Evolutionary conservation across 371 early-diverging fungal species (phyloP).

Genomic region (Zychaea mexicana): DNA sequence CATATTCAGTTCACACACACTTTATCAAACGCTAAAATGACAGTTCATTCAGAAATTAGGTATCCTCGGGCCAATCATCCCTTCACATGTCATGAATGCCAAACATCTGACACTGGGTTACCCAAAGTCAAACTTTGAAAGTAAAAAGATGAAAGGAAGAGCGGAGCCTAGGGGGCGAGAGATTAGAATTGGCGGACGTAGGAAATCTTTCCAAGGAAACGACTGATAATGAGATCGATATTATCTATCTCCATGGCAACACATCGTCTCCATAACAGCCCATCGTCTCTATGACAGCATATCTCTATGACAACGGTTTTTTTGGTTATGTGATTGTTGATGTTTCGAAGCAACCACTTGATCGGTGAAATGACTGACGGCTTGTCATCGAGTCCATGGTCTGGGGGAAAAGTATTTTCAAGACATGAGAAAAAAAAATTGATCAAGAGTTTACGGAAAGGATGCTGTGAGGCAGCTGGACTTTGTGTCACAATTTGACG

Average conservation of each 20-base stretch:
- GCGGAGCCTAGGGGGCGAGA: not conserved
- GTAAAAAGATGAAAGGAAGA: too few relatives aligned
- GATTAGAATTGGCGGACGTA: not conserved
- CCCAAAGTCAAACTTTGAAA: not conserved
- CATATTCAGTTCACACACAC: not conserved
- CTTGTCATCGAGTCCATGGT: not conserved
- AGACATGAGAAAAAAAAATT: not conserved
- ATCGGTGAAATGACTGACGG: not conserved
- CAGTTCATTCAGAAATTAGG: constrained; percentile 1
- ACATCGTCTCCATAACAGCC: too few relatives aligned
- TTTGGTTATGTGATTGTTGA: too few relatives aligned
- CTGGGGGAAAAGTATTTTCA: not conserved
- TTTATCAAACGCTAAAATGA: constrained; percentile 4
- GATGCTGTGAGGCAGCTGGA: too few relatives aligned
- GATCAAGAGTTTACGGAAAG: too few relatives aligned
- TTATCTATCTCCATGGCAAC: too few relatives aligned
- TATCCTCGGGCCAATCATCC: not conserved
- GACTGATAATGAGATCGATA: too few relatives aligned
- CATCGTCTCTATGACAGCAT: too few relatives aligned
- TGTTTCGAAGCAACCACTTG: too few relatives aligned
- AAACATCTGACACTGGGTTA: not conserved
- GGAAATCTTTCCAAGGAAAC: too few relatives aligned
- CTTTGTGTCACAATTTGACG: too few relatives aligned
- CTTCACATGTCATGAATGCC: constrained; percentile 3
- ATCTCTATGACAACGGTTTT: not conserved